phyloP scores from a whole-genome alignment of 106 monocot species.

The Vanilla planifolia region DNA sequence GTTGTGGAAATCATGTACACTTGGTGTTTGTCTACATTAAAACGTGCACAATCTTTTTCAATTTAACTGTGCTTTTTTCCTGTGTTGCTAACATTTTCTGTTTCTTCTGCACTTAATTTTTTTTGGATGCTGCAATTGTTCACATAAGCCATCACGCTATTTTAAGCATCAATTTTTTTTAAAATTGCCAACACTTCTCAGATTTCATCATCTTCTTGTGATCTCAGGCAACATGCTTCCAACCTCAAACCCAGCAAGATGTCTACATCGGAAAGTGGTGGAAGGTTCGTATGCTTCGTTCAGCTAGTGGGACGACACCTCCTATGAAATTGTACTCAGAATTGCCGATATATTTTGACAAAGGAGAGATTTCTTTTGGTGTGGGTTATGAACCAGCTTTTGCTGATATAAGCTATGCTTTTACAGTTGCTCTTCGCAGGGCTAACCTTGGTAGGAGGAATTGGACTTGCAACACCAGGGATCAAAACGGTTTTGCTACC shows the following conservation, averaged over 20 bases:
- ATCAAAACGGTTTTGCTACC: background rate
- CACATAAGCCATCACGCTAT: no score
- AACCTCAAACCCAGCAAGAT: constrained; percentile 90
- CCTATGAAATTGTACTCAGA: constrained; percentile 80
- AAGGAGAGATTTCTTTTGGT: constrained; percentile 84
- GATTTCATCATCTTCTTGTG: constrained; percentile 9
- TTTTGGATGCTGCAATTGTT: no score
- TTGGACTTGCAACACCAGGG: constrained; percentile 2
- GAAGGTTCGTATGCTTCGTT: constrained; percentile 83
- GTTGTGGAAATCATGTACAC: no score
- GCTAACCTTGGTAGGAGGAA: constrained; percentile 63
- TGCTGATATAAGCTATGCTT: constrained; percentile 97
- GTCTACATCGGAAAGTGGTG: constrained; percentile 91
- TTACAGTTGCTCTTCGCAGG: constrained; percentile 91
- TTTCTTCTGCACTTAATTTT: no score
- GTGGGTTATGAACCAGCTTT: constrained; percentile 94
- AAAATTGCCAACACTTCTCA: background rate
- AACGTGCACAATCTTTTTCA: no score
- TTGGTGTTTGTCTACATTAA: no score
- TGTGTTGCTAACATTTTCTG: no score
- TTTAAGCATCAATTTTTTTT: constrained; percentile 2
- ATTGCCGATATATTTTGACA: constrained; percentile 72
- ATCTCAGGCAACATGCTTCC: constrained; percentile 90
- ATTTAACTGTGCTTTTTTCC: no score
- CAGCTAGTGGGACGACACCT: constrained; percentile 95